phyloP scores from a whole-genome alignment of 371 early-diverging fungal species.

The Lichtheimia corymbifera region DNA sequence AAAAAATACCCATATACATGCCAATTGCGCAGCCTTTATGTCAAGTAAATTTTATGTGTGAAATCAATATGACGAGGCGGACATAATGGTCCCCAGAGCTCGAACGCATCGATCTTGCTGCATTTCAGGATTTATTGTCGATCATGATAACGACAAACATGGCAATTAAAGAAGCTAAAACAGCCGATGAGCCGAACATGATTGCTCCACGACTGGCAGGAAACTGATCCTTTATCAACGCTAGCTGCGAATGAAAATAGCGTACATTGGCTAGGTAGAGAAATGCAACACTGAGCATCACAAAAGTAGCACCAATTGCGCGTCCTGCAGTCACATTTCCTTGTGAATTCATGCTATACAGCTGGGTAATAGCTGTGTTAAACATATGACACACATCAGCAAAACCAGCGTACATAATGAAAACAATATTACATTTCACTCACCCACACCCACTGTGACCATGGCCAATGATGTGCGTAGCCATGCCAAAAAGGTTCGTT shows the following conservation, averaged over 20 bases:
- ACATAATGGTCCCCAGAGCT: no score
- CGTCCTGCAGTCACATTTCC: slow-evolving; percentile 29
- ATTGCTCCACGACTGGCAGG: slow-evolving; percentile 71
- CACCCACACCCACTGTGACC: slow-evolving; percentile 75
- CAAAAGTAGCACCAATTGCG: slow-evolving; percentile 59
- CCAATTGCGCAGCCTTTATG: no score
- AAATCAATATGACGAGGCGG: no score
- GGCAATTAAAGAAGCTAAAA: slow-evolving; percentile 46
- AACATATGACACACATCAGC: not conserved
- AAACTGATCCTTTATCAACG: slow-evolving; percentile 67
- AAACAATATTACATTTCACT: slow-evolving; percentile 2
- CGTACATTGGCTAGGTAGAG: slow-evolving; percentile 66
- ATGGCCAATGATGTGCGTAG: slow-evolving; percentile 72
- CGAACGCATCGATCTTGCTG: not conserved
- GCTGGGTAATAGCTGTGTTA: slow-evolving; percentile 63
- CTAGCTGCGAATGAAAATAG: slow-evolving; percentile 71
- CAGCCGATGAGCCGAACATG: slow-evolving; percentile 45
- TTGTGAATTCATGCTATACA: slow-evolving; percentile 51
- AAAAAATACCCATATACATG: no score
- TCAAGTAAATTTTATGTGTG: no score
- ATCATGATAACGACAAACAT: slow-evolving; percentile 34
- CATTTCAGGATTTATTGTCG: no score
- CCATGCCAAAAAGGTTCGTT: slow-evolving; percentile 82
- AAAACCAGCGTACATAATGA: no score
- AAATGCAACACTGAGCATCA: slow-evolving; percentile 64